phyloP scores from a whole-genome alignment of 2,329 filamentous ascomycete species.

The Chrysoporthe cubensis region DNA sequence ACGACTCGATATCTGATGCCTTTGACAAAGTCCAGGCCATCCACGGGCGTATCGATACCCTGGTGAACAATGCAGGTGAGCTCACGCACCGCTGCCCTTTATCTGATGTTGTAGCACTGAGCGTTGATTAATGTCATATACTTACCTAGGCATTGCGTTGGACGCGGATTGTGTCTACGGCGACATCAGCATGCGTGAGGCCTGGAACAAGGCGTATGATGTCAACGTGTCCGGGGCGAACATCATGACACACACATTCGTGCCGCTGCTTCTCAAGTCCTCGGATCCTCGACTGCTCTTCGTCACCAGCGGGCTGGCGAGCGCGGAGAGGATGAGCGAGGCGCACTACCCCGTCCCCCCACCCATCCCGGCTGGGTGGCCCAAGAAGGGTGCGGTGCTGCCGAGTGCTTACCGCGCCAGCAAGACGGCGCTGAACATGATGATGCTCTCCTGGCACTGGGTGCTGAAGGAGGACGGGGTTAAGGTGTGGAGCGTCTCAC shows the following conservation, averaged over 20 bases:
- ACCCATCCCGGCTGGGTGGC: conserved; percentile 43
- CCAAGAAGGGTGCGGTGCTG: conserved; percentile 38
- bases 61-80: conserved; percentile 40
- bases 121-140: background rate
- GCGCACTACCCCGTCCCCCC: conserved; percentile 9
- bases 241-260: conserved; percentile 44
- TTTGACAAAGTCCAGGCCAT: conserved; percentile 26
- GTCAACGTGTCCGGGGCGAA: conserved; percentile 55
- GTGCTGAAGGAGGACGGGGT: conserved; percentile 52
- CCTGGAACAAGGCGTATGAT: conserved; percentile 52
- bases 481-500: conserved; percentile 52
- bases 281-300: conserved; percentile 53
- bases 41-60: conserved; percentile 30
- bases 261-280: conserved; percentile 51
- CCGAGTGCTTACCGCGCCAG: conserved; percentile 40
- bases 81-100: conserved; percentile 5
- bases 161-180: background rate
- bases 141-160: background rate
- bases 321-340: conserved; percentile 35
- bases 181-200: conserved; percentile 39
- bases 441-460: conserved; percentile 50
- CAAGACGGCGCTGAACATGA: conserved; percentile 53
- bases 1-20: conserved; percentile 31
- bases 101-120: background rate
- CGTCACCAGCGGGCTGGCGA: conserved; percentile 49